Base-by-base conservation (phyloP, 768 basidiomycete genomes). In the Lentinus tigrinus region DNA sequence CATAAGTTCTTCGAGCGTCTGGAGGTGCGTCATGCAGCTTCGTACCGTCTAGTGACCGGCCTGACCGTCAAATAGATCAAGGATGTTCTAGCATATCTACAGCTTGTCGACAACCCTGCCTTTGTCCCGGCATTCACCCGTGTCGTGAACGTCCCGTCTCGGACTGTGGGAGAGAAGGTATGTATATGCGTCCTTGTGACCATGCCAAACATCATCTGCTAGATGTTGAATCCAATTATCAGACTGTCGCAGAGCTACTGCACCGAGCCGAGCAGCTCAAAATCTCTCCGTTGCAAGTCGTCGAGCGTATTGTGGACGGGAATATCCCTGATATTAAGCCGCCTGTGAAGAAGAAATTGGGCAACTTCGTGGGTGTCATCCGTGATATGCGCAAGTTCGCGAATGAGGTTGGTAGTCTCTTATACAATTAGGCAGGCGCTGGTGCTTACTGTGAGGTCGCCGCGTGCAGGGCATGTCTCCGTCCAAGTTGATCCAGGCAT, bases 1-100 rank as follows among this genome's bases (percentile, higher is more conserved):
- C 88, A 89, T 66, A 89, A 87, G 67, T 94, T 94, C 78, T 95
- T 95, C 64, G 91, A 94, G 62, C 84, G 92, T 17, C 69, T 84
- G 65, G 93, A 94, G 78, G 88, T 85, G 42, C 47, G 75, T 62
- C n/a, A 23, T 23, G 23, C 28, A 1, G 52, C 16, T 34, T 23
- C 27, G 39, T 61, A 23, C 21, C 19, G 40, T 38, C 27, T 19
- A 36, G 47, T 54, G 48, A 5, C 17, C n/a, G 13, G 28, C 2
- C 9, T 17, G 31, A 24, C 24, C 14, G 27, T 23, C 13, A 24
- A 34, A 4, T 60, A 89, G 87, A 81, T 95, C 67, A 93, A 93
- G 73, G 90, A 93, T 70, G 54, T 93, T 11, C 73, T 94, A 27
- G 86, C 88, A 2, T 95, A 95, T 66, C 76, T 95, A 3, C 93